These are phyloP conservation scores for Chaetomiaceae sp. DNA, from an alignment of 2,329 filamentous ascomycete genomes.

Conservation along the genomic window DNA sequence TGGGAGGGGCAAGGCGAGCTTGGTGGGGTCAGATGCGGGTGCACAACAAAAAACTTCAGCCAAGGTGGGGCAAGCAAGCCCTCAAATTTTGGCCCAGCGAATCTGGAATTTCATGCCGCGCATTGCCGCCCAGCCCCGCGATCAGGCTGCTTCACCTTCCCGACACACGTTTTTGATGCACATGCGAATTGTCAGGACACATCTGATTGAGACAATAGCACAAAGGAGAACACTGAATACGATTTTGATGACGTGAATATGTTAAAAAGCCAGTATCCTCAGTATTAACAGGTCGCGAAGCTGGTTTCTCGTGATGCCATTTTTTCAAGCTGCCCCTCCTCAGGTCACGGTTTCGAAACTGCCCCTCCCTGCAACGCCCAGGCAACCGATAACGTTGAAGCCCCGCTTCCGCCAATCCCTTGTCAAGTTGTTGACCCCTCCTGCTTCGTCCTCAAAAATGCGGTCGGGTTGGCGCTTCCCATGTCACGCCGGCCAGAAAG, in stretches of 20 bases:
- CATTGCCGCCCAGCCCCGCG: slow-evolving; percentile 21
- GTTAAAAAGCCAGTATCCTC: too few relatives aligned
- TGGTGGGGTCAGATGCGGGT: slow-evolving; percentile 16
- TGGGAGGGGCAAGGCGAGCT: slow-evolving; percentile 23
- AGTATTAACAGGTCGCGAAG: too few relatives aligned
- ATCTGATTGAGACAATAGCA: too few relatives aligned
- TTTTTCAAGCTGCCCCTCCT: background rate
- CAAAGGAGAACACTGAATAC: too few relatives aligned
- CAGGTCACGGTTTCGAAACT: slow-evolving; percentile 4
- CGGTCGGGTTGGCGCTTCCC: background rate
- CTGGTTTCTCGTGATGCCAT: background rate
- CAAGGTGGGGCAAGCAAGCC: slow-evolving; percentile 25
- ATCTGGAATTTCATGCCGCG: slow-evolving; percentile 18
- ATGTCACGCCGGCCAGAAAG: slow-evolving; percentile 12
- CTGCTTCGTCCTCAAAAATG: slow-evolving; percentile 3
- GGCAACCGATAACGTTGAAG: slow-evolving; percentile 11
- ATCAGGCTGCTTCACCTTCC: slow-evolving; percentile 12
- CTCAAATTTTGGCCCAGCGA: slow-evolving; percentile 17
- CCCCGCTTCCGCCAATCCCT: slow-evolving; percentile 13
- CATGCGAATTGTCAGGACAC: background rate
- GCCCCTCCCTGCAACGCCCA: slow-evolving; percentile 11
- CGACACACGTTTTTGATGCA: background rate
- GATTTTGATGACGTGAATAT: too few relatives aligned
- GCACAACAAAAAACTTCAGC: slow-evolving; percentile 24
- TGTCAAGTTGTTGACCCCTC: slow-evolving; percentile 3